Conservation (phyloP, 1,284 basidiomycete genomes). For the Apiotrichum siamense region DNA sequence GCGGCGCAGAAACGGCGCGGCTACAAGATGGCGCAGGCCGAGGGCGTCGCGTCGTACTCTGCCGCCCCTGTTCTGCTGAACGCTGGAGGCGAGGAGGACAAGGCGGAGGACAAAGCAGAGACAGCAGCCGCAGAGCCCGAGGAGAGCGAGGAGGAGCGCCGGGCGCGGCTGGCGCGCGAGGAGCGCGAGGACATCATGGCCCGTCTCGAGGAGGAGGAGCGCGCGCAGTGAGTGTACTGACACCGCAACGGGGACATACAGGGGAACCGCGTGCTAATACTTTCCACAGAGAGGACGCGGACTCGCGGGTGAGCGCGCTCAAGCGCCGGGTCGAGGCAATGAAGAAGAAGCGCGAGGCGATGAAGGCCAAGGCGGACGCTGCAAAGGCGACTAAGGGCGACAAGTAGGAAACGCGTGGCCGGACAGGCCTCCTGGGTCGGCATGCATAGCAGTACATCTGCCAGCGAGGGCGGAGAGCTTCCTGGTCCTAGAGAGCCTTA, state of each 20-base stretch:
- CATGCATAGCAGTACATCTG: neutral
- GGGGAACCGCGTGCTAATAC: neutral
- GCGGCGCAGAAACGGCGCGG: conserved; percentile 12
- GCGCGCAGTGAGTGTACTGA: conserved; percentile 43
- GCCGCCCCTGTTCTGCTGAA: conserved; percentile 38
- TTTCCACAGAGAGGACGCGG: conserved; percentile 44
- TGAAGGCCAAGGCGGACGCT: conserved; percentile 2
- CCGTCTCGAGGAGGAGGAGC: conserved; percentile 44
- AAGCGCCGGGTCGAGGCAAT: conserved; percentile 44
- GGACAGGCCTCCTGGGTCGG: too few species aligned
- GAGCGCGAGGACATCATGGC: conserved; percentile 47
- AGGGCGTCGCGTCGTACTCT: conserved; percentile 40
- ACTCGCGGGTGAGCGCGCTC: conserved; percentile 40
- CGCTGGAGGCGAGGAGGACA: conserved; percentile 13
- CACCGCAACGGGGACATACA: neutral
- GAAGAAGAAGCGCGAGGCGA: conserved; percentile 36
- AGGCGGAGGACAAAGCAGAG: too few species aligned
- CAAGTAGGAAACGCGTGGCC: neutral
- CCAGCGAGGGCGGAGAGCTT: too few species aligned
- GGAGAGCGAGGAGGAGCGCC: conserved; percentile 41
- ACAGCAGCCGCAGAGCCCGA: conserved; percentile 39
- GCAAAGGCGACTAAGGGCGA: neutral
- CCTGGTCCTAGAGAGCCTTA: too few species aligned
- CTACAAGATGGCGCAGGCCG: conserved; percentile 25
- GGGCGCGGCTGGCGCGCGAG: conserved; percentile 36